Percentiles rank a stretch among this genome's conserved stretches.
phyloP scores from a whole-genome alignment of 768 basidiomycete genomes.

The Tubosaeta sp. region DNA sequence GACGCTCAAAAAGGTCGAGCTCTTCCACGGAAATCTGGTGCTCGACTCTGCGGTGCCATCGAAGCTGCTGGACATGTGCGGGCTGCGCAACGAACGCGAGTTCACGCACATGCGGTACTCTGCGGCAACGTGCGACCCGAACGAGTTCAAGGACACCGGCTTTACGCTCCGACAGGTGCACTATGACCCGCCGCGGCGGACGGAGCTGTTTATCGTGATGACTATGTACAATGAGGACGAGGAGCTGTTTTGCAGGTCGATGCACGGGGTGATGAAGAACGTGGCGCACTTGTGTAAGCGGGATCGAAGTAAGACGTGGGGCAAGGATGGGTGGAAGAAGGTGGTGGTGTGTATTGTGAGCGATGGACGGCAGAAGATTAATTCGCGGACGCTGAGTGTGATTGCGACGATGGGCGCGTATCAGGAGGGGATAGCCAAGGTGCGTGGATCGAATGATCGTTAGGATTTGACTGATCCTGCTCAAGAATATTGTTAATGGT shows the following conservation, averaged over 20 bases:
- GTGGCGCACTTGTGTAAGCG: constrained; percentile 84
- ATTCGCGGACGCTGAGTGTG: constrained; percentile 75
- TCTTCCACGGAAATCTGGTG: constrained; percentile 93
- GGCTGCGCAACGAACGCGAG: constrained; percentile 74
- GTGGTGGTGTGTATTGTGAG: constrained; percentile 91
- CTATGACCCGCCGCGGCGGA: constrained; percentile 85
- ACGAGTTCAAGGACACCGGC: constrained; percentile 76
- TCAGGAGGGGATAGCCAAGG: constrained; percentile 91
- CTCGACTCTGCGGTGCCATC: constrained; percentile 86
- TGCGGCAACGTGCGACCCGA: constrained; percentile 94
- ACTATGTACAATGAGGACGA: constrained; percentile 98
- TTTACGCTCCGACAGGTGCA: constrained; percentile 90
- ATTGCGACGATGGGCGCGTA: constrained; percentile 93
- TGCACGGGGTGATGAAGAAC: constrained; percentile 97
- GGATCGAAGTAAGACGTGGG: constrained; percentile 91
- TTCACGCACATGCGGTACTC: constrained; percentile 96
- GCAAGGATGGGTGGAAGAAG: constrained; percentile 98
- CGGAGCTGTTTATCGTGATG: constrained; percentile 95
- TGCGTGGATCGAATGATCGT: constrained; percentile 23
- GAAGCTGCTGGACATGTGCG: constrained; percentile 85
- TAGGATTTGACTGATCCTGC: constrained; percentile 2
- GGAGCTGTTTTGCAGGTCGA: constrained; percentile 83
- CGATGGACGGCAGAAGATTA: constrained; percentile 83
- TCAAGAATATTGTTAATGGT: constrained; percentile 69
- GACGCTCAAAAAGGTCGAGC: constrained; percentile 90